Conservation (phyloP, 2,329 filamentous ascomycete genomes). For the Xylariaceae sp. region DNA sequence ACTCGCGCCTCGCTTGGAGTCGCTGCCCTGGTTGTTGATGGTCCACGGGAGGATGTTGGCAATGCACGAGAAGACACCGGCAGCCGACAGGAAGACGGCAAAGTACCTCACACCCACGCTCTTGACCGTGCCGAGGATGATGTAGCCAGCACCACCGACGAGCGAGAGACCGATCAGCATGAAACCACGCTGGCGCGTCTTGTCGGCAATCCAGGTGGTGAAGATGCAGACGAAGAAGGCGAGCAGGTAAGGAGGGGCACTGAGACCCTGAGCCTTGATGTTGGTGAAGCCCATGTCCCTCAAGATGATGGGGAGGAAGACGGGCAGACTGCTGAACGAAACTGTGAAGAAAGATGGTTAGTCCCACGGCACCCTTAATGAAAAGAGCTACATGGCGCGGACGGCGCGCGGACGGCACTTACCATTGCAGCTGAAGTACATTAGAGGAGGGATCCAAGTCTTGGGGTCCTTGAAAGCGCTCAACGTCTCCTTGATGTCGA, state of each 20-base stretch:
- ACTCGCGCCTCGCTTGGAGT: constrained; percentile 58
- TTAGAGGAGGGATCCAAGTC: constrained; percentile 43
- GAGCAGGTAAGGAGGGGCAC: constrained; percentile 64
- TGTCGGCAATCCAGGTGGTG: constrained; percentile 61
- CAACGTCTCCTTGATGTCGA: constrained; percentile 44
- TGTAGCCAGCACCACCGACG: constrained; percentile 56
- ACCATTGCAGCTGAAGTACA: constrained; percentile 40
- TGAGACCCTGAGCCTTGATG: constrained; percentile 64
- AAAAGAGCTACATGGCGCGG: constrained; percentile 24
- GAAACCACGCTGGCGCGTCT: constrained; percentile 56
- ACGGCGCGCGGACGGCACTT: constrained; percentile 12
- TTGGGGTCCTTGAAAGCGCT: constrained; percentile 43
- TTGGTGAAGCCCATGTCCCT: constrained; percentile 61
- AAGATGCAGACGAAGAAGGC: constrained; percentile 58
- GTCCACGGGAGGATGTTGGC: constrained; percentile 64
- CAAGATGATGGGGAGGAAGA: constrained; percentile 60
- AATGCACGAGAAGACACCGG: constrained; percentile 61
- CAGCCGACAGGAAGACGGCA: constrained; percentile 46
- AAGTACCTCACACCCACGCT: constrained; percentile 35
- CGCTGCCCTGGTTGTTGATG: constrained; percentile 62
- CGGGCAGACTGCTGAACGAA: constrained; percentile 58
- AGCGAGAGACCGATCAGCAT: constrained; percentile 52
- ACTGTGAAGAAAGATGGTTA: constrained; percentile 42
- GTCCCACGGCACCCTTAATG: constrained; percentile 48
- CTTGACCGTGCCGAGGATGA: constrained; percentile 54